Conservation (phyloP, 495 filamentous ascomycete species). For the Hapsidospora chrysogenum region DNA sequence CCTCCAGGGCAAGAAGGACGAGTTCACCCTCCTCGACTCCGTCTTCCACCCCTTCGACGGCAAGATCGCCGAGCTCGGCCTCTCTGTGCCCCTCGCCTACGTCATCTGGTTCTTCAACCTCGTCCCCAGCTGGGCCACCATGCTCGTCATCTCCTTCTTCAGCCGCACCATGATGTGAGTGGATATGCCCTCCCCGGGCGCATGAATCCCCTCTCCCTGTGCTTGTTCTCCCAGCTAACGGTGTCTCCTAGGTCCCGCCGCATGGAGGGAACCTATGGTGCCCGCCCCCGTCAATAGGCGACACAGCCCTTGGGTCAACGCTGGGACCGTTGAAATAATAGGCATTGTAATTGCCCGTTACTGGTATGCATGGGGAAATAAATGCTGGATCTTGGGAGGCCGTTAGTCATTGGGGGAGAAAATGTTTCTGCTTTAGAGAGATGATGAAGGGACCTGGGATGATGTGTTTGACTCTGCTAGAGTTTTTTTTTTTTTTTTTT, state of each 20-base stretch:
- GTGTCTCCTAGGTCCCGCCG: neutral
- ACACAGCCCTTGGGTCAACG: no score
- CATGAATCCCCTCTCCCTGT: no score
- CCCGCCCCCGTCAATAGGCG: no score
- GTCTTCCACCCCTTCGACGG: constrained; percentile 71
- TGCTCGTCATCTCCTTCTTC: constrained; percentile 69
- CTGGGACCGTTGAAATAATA: no score
- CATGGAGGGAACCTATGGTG: no score
- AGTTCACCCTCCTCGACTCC: constrained; percentile 46
- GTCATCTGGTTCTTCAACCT: constrained; percentile 51
- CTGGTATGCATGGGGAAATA: no score
- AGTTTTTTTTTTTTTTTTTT: no score
- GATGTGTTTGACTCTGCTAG: constrained; percentile 2
- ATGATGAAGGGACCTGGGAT: neutral
- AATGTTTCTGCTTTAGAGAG: neutral
- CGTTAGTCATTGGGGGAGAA: neutral
- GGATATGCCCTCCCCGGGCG: no score
- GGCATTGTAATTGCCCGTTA: no score
- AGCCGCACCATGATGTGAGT: constrained; percentile 67
- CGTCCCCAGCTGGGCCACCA: constrained; percentile 42
- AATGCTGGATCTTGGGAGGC: constrained; percentile 1
- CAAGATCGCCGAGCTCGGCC: constrained; percentile 41
- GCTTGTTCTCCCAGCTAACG: no score
- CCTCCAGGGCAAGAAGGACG: constrained; percentile 37
- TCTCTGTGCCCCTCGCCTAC: constrained; percentile 54